Evolutionary conservation across 768 basidiomycete species (phyloP), one percentile per base, ranked within the genome.

Genomic region (Collybia nuda): DNA sequence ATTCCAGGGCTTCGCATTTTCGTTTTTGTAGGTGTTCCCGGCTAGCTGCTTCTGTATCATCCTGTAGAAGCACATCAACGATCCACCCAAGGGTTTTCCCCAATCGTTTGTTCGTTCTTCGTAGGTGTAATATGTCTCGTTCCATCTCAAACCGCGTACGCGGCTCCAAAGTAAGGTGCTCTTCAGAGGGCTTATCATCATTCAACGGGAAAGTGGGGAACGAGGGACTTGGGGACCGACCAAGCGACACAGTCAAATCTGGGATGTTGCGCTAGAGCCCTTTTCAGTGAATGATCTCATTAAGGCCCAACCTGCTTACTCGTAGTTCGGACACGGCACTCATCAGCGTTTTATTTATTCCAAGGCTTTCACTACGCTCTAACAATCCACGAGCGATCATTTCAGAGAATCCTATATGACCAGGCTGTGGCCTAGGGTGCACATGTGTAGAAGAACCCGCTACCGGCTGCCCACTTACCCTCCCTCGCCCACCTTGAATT

Each of bases 301-400:
- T 15, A 37, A 6, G 23, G 23, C 21, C 11, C 22, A n/a, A 15
- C 47, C 12, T 24, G 60, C 79, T 59, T 57, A 90, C 93, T 68
- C 80, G 84, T 36, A 88, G 68, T 65, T 90, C 90, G 5, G 85
- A 80, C 2, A 93, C 85, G 0, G 90, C 90, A 63, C 78, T 88
- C 80, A 87, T 82, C 17, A 92, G 70, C 0, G 88, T 88, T 67
- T 84, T 89, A 65, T 92, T 92, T 52, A 91, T 87, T n/a, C 89
- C 88, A 23, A 91, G 68, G 52, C 80, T 88, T 68, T 91, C 90
- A 22, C 88, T 83, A 17, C 82, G 75, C 63, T 93, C 89, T 53
- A 90, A 58, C 43, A 93, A 66, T 18, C 87, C 85, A 44, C 85
- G 77, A 0, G 90, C 79, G 54, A 91, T 74, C 59, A 85, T 73